These are phyloP conservation scores for Salix udensis DNA, from an alignment of 345 rosid genomes.

Conservation along the genomic window DNA sequence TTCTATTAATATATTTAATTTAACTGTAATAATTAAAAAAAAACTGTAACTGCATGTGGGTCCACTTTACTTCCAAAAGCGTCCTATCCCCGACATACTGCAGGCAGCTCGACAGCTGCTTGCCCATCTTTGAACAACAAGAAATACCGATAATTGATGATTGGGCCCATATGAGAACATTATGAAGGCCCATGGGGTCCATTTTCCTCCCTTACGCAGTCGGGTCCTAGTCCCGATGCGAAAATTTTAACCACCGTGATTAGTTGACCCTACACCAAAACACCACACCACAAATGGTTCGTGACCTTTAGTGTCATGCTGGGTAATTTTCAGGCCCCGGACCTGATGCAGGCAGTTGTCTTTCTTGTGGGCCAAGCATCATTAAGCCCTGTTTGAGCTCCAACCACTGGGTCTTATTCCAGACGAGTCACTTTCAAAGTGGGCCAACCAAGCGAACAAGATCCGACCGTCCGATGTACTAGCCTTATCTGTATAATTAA, in stretches of 20 bases:
- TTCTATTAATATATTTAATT: no score
- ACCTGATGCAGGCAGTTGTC: constrained; percentile 18
- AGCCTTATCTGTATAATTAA: background rate
- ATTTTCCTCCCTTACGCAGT: background rate
- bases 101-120: constrained; percentile 22
- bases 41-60: background rate
- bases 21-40: no score
- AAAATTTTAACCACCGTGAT: constrained; percentile 19
- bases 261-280: constrained; percentile 18
- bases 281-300: background rate
- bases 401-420: background rate
- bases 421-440: background rate
- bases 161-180: constrained; percentile 14
- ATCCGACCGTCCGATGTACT: constrained; percentile 14
- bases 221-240: background rate
- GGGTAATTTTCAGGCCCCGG: constrained; percentile 29
- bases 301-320: constrained; percentile 5
- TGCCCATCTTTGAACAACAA: constrained; percentile 13
- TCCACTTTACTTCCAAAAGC: constrained; percentile 19
- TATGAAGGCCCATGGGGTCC: constrained; percentile 10
- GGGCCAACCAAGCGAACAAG: background rate
- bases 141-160: background rate
- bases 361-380: constrained; percentile 8
- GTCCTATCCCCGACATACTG: constrained; percentile 22
- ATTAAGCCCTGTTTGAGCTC: background rate